Evolutionary conservation across 2,329 filamentous ascomycete genomes (phyloP), one percentile per base, ranked within the genome.

Genomic region (Fusarium brevicatenulatum): DNA sequence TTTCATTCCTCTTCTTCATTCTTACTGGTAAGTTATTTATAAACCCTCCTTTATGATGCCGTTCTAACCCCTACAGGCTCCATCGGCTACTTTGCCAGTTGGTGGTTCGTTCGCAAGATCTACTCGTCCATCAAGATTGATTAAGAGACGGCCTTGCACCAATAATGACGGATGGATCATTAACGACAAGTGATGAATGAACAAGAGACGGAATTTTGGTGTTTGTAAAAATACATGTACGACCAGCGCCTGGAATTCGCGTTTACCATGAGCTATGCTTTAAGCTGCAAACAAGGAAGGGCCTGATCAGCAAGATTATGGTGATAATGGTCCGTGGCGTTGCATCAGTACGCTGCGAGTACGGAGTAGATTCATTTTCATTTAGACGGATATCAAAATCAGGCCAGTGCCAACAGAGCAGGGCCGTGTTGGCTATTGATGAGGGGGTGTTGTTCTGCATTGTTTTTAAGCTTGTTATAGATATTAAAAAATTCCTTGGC

Each of bases 91-190:
- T 94, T 98, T 77, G 91, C 96, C 13, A 97, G 94, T 81, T 98
- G 95, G 94, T 89, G 92, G 80, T 99, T 99, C 81, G 92, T 97
- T 59, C 90, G 93, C 75, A 95, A 93, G 82, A 99, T 99, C 70
- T 99, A 99, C 82, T 86, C 91, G 30, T 98, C 95, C n/a, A 97
- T 99, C 85, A 99, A 99, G 87, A 95, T 99, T 73, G 96, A 99
- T 81, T 99, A 85, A 82, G 7, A 46, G 39, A 47, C 40, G 21
- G 12, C 13, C 21, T 23, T 30, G 11, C 47, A 32, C 49, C 54
- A 40, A 61, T 52, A 44, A 59, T 43, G 68, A 49, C 46, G 30
- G 47, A 68, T 49, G 62, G 60, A 52, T 36, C 46, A 56, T 49
- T 47, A 56, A 63, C 36, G 66, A 76, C 58, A 54, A 62, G 61